Percentiles rank a stretch among this genome's conserved stretches.
Conservation (phyloP, 768 basidiomycete species). For the Lentinula lateritia region DNA sequence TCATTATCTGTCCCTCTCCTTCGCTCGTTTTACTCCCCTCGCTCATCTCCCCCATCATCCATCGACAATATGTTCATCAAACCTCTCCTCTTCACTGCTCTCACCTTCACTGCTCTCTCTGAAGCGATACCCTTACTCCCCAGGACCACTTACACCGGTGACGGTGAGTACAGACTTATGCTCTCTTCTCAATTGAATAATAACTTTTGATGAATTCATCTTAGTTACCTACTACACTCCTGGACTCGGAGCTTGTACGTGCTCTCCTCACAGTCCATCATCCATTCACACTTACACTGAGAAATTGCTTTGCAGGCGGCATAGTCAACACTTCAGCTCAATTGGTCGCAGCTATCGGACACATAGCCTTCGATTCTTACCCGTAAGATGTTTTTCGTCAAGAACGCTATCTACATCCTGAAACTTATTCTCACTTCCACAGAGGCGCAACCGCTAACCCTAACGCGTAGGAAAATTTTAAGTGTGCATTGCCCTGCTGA, state of each 20-base stretch:
- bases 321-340: slow-evolving; percentile 21
- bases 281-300: not conserved
- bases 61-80: not conserved
- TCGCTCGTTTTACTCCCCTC: no score
- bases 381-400: slow-evolving; percentile 19
- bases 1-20: no score
- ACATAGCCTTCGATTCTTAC: slow-evolving; percentile 24
- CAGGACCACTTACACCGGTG: not conserved
- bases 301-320: slow-evolving; percentile 14
- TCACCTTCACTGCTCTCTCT: not conserved
- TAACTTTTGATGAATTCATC: not conserved
- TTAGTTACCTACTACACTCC: slow-evolving; percentile 23
- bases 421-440: not conserved
- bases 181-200: not conserved
- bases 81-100: not conserved
- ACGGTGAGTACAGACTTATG: not conserved
- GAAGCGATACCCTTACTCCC: not conserved
- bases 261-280: no score
- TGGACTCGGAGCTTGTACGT: slow-evolving; percentile 34
- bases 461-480: slow-evolving; percentile 20
- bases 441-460: slow-evolving; percentile 27
- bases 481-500: not conserved
- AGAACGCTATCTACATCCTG: no score
- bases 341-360: slow-evolving; percentile 29
- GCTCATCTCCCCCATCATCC: not conserved